A percentile compares a stretch with the other conserved stretches of the same genome.
These are phyloP conservation scores for Talaromyces sp. DNA, from an alignment of 2,329 filamentous ascomycete species.

Conservation along the genomic window DNA sequence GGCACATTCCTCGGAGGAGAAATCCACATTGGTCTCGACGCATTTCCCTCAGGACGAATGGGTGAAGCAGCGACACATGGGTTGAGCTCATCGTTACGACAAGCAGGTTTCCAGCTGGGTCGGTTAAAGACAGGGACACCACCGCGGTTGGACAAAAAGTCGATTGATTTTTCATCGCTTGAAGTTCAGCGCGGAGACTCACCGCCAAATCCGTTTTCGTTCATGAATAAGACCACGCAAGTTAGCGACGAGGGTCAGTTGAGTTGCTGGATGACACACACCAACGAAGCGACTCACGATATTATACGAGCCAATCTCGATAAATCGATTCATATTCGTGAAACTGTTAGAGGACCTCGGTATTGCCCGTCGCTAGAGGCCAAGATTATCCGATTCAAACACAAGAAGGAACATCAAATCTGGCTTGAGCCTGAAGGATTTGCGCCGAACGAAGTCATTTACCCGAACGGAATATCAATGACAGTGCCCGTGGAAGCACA, in stretches of 20 bases:
- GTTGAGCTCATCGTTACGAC: constrained; percentile 80
- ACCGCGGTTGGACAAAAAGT: constrained; percentile 74
- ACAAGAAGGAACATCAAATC: constrained; percentile 79
- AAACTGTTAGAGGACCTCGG: constrained; percentile 87
- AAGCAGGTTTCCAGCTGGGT: constrained; percentile 85
- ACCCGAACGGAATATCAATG: constrained; percentile 97
- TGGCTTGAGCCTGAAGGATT: constrained; percentile 98
- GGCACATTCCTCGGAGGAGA: constrained; percentile 94
- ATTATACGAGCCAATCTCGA: constrained; percentile 87
- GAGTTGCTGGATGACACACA: constrained; percentile 81
- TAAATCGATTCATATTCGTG: constrained; percentile 92
- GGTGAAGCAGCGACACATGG: constrained; percentile 92
- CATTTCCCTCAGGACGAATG: constrained; percentile 83
- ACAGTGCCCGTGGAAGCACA: constrained; percentile 88
- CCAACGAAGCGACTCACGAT: constrained; percentile 76
- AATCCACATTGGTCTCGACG: constrained; percentile 88
- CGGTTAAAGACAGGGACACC: constrained; percentile 94
- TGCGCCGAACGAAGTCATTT: constrained; percentile 75
- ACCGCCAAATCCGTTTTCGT: constrained; percentile 86
- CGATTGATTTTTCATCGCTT: constrained; percentile 73
- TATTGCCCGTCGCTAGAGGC: constrained; percentile 96
- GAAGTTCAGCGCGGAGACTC: constrained; percentile 77
- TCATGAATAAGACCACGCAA: constrained; percentile 72
- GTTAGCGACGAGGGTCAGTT: constrained; percentile 70
- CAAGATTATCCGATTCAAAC: constrained; percentile 82